A percentile compares a stretch with the other conserved stretches of the same genome.
These are phyloP conservation scores for Petasospora fabianii DNA, from an alignment of 1,139 yeast genomes.

Conservation along the genomic window DNA sequence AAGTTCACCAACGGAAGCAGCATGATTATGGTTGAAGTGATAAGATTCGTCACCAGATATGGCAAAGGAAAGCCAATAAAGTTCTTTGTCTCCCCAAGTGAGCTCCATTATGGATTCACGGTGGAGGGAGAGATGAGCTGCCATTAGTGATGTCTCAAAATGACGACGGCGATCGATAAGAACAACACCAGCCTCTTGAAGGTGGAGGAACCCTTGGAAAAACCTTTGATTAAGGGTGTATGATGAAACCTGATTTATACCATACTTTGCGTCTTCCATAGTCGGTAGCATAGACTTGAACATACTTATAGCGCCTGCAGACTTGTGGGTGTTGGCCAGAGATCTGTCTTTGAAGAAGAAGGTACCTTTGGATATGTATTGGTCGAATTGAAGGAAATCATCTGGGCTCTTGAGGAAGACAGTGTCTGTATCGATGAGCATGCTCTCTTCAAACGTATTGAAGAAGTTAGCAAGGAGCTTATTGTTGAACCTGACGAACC, in stretches of 20 bases:
- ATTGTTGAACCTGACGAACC: constrained; percentile 42
- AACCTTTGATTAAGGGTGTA: constrained; percentile 32
- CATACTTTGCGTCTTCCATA: constrained; percentile 32
- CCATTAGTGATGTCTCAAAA: constrained; percentile 40
- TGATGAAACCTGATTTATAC: constrained; percentile 31
- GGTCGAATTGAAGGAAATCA: constrained; percentile 37
- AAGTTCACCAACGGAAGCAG: constrained; percentile 47
- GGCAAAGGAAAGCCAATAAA: constrained; percentile 58
- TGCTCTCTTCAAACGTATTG: constrained; percentile 47
- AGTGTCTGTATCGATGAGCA: constrained; percentile 50
- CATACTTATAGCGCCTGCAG: constrained; percentile 33
- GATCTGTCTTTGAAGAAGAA: constrained; percentile 47
- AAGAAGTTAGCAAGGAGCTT: constrained; percentile 49
- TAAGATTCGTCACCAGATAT: constrained; percentile 51
- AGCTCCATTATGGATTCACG: constrained; percentile 37
- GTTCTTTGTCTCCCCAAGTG: constrained; percentile 62
- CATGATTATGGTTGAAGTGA: constrained; percentile 42
- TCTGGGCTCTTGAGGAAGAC: constrained; percentile 39
- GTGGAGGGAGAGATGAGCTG: constrained; percentile 41
- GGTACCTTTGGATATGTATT: constrained; percentile 40
- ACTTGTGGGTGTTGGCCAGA: constrained; percentile 35
- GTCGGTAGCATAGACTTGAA: constrained; percentile 38
- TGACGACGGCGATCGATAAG: constrained; percentile 40
- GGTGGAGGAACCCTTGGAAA: constrained; percentile 37
- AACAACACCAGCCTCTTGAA: constrained; percentile 52